Evolutionary conservation across 768 basidiomycete genomes (phyloP), one percentile per base, ranked within the genome.

Genomic region (Piloderma croceum): DNA sequence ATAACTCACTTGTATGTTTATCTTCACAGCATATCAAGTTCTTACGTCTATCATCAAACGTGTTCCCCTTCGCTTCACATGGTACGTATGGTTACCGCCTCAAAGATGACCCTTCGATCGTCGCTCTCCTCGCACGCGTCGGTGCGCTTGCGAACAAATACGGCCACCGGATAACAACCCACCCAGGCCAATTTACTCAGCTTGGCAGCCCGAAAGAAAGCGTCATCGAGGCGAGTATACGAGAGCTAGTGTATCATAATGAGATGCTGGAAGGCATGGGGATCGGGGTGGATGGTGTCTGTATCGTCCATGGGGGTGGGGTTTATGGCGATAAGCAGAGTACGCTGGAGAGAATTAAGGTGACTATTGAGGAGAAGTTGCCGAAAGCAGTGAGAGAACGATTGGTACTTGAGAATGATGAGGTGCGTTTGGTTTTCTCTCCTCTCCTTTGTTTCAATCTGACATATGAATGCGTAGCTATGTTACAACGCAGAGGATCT

Each of bases 21-120:
- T 12, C 21, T 29, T 33, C 34, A 7, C 44, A 78, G 74, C 70
- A 79, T 34, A 91, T 94, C 40, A 76, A 74, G n/a, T 94, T 92
- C 61, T 77, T 93, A 64, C 77, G 91, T 33, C 57, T 94, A 48
- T 92, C 90, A 0, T 90, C 89, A 6, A 88, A 91, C 48, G 82
- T 96, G 77, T 94, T 96, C 61, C 91, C 92, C 1, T 96, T 84
- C 51, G 90, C 91, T 0, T 86, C 85, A 1, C 93, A 97, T 49
- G 69, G 63, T 13, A 70, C 69, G 15, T 77, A 90, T 52, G 90
- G 90, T 0, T 96, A 97, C 59, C 73, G 79, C 12, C 71, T 97
- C 19, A 73, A 77, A 6, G 92, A 87, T 44, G n/a, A n/a, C n/a
- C n/a, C n/a, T n/a, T n/a, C n/a, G n/a, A 90, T 87, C 5, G 67